Conservation (phyloP, 2,329 filamentous ascomycete genomes). For the Curvularia sp. region DNA sequence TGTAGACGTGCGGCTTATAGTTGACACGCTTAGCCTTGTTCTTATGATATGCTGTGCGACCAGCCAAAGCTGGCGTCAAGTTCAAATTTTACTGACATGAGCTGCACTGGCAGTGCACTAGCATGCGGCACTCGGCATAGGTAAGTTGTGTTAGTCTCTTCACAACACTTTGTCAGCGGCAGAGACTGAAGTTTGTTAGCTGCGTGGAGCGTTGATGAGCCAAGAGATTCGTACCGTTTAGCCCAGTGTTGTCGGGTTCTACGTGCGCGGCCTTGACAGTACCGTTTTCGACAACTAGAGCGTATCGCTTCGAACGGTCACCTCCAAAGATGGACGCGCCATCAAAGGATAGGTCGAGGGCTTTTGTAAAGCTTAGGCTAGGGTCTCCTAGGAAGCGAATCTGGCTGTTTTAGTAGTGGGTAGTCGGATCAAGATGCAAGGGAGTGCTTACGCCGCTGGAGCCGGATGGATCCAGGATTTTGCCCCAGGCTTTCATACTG, state of each 20-base stretch:
- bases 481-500: conserved; percentile 90
- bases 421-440: neutral
- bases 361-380: conserved; percentile 78
- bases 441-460: conserved; percentile 74
- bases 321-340: conserved; percentile 80
- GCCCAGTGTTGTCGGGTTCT: conserved; percentile 87
- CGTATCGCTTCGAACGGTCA: conserved; percentile 85
- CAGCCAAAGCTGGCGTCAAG: neutral
- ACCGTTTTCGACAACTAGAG: conserved; percentile 81
- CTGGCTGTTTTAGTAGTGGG: conserved; percentile 55
- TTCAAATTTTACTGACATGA: neutral
- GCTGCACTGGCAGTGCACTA: neutral
- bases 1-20: neutral
- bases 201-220: neutral
- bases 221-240: conserved; percentile 66
- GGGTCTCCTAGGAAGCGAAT: conserved; percentile 91
- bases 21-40: neutral
- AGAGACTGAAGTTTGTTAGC: conserved; percentile 34
- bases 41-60: neutral
- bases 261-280: conserved; percentile 82
- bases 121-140: neutral
- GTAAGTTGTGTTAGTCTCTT: neutral
- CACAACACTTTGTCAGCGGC: conserved; percentile 45
- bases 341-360: conserved; percentile 84
- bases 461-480: conserved; percentile 75